Evolutionary conservation across 2,329 filamentous ascomycete genomes (phyloP).

Genomic region (Cercospora zeae-maydis): DNA sequence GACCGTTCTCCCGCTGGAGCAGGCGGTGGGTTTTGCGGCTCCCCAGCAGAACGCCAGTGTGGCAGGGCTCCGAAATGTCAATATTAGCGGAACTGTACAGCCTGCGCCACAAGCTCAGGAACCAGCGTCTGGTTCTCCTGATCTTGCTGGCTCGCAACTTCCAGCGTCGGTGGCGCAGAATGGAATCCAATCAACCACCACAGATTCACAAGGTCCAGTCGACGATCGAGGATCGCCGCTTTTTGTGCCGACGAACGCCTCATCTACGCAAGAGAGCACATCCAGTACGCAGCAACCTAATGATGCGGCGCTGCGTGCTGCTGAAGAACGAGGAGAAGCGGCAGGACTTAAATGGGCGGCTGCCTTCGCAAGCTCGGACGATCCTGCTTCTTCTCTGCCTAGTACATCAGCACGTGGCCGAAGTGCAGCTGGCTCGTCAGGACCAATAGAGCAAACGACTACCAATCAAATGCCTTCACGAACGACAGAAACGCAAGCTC

Average conservation of each 20-base stretch:
- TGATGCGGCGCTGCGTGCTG: not conserved
- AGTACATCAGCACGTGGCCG: not conserved
- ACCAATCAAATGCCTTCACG: not conserved
- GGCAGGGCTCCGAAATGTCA: not conserved
- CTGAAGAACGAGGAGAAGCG: slow-evolving; percentile 9
- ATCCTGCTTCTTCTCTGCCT: not conserved
- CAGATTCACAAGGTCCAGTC: slow-evolving; percentile 23
- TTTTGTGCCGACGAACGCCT: slow-evolving; percentile 25
- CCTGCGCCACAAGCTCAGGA: not conserved
- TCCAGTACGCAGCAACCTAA: slow-evolving; percentile 3
- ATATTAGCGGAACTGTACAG: not conserved
- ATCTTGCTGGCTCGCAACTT: not conserved
- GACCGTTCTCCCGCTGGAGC: slow-evolving; percentile 47
- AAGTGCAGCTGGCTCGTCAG: not conserved
- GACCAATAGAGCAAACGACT: not conserved
- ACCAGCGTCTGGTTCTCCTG: not conserved
- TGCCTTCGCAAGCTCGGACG: not conserved
- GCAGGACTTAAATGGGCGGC: slow-evolving; percentile 1
- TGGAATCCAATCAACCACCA: not conserved
- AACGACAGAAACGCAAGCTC: not conserved
- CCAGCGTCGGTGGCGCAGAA: not conserved
- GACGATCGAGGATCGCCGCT: slow-evolving; percentile 32
- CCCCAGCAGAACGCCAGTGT: not conserved
- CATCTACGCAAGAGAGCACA: not conserved
- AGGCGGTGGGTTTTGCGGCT: slow-evolving; percentile 24